Evolutionary conservation across 2,329 filamentous ascomycete genomes (phyloP).

Genomic region (Cladosporium sp.): DNA sequence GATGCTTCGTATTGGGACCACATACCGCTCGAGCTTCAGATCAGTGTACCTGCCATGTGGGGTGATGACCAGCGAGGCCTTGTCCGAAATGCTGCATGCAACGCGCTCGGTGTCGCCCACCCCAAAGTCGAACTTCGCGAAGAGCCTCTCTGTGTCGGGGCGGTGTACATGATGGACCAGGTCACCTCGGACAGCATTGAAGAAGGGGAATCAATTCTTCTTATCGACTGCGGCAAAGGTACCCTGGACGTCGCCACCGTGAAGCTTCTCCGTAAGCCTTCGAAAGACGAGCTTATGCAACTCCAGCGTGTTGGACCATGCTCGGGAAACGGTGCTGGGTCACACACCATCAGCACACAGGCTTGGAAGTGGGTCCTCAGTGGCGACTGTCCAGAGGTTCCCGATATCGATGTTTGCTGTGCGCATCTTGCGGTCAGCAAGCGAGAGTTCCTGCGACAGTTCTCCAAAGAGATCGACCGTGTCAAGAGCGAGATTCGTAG

Average conservation of each 20-base stretch:
- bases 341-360: not conserved
- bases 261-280: not conserved
- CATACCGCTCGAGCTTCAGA: not conserved
- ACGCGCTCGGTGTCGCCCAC: not conserved
- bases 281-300: not conserved
- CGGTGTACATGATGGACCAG: not conserved
- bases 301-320: not conserved
- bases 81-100: not conserved
- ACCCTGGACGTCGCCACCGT: not conserved
- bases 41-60: conserved; percentile 1
- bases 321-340: not conserved
- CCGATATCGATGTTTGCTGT: not conserved
- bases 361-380: not conserved
- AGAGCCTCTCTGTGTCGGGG: not conserved
- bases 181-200: not conserved
- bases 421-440: not conserved
- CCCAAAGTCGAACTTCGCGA: not conserved
- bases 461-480: not conserved
- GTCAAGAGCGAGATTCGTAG: not conserved
- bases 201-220: not conserved
- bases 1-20: not conserved
- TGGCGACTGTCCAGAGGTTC: not conserved
- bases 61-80: not conserved
- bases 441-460: not conserved
- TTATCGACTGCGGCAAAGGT: not conserved